These are phyloP conservation scores for Globisporangium radiosum DNA, from an alignment of 352 stramenopile genomes.

Conservation along the genomic window DNA sequence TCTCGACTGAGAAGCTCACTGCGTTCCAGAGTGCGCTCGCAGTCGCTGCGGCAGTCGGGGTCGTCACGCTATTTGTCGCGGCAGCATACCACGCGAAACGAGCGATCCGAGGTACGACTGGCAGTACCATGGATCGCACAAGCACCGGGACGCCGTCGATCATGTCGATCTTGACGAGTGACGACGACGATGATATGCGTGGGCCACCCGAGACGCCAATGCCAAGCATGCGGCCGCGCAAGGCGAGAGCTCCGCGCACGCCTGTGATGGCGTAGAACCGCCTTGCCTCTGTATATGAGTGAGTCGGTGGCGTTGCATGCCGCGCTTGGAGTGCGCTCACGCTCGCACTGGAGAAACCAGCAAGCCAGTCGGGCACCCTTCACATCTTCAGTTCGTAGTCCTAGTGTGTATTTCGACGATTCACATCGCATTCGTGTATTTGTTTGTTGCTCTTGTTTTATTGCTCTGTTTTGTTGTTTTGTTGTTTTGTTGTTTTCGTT, in stretches of 20 bases:
- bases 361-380: too few species aligned
- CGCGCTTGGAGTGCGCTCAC: too few species aligned
- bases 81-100: slow-evolving; percentile 1
- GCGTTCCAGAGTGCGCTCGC: background rate
- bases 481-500: too few species aligned
- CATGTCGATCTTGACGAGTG: slow-evolving; percentile 1
- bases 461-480: too few species aligned
- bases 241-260: slow-evolving; percentile 4
- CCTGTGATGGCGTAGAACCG: background rate
- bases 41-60: background rate
- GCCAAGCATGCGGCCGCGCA: background rate
- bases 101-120: background rate
- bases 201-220: background rate
- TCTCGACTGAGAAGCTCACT: background rate
- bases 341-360: too few species aligned
- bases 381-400: too few species aligned
- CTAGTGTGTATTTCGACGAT: too few species aligned
- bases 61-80: slow-evolving; percentile 4
- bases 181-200: background rate
- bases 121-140: background rate
- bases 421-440: too few species aligned
- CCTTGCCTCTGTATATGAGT: too few species aligned
- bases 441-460: too few species aligned
- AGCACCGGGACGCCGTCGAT: background rate
- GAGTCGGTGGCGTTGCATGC: too few species aligned